phyloP scores from a whole-genome alignment of 768 basidiomycete genomes.

The Tulasnella sp. region DNA sequence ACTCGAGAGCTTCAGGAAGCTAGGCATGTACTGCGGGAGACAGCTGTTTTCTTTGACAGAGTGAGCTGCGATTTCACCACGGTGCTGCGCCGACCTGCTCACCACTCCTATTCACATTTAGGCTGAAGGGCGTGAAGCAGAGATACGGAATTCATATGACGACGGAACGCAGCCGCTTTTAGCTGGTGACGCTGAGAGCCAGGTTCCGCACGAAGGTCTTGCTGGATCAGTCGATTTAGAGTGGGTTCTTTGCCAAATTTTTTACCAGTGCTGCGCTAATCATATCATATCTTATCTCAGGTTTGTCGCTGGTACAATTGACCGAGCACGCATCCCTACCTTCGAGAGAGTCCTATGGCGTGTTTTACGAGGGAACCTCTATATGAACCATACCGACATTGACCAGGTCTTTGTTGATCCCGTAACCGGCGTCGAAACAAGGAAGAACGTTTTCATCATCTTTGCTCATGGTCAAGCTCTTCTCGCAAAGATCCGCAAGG shows the following conservation, averaged over 20 bases:
- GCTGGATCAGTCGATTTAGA: constrained; percentile 83
- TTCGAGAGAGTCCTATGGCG: constrained; percentile 98
- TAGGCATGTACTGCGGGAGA: constrained; percentile 85
- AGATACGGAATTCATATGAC: constrained; percentile 81
- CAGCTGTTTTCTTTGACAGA: constrained; percentile 89
- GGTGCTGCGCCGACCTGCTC: neutral
- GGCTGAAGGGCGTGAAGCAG: constrained; percentile 66
- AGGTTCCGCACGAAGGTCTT: constrained; percentile 32
- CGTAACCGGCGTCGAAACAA: constrained; percentile 62
- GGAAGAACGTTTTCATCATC: constrained; percentile 99
- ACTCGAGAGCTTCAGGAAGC: constrained; percentile 84
- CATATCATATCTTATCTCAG: constrained; percentile 28
- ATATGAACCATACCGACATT: constrained; percentile 98
- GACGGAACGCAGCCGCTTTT: constrained; percentile 83
- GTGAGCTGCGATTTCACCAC: constrained; percentile 29
- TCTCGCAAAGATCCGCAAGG: constrained; percentile 92
- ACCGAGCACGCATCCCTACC: constrained; percentile 77
- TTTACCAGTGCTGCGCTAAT: neutral
- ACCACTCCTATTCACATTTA: constrained; percentile 24
- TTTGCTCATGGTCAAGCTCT: constrained; percentile 92
- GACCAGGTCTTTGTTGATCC: constrained; percentile 85
- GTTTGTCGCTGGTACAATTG: constrained; percentile 94
- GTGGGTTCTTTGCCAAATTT: constrained; percentile 31
- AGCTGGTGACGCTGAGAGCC: constrained; percentile 73
- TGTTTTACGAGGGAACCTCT: constrained; percentile 90